Evolutionary conservation across 2,329 filamentous ascomycete species (phyloP).

Genomic region (Fusarium sp.): DNA sequence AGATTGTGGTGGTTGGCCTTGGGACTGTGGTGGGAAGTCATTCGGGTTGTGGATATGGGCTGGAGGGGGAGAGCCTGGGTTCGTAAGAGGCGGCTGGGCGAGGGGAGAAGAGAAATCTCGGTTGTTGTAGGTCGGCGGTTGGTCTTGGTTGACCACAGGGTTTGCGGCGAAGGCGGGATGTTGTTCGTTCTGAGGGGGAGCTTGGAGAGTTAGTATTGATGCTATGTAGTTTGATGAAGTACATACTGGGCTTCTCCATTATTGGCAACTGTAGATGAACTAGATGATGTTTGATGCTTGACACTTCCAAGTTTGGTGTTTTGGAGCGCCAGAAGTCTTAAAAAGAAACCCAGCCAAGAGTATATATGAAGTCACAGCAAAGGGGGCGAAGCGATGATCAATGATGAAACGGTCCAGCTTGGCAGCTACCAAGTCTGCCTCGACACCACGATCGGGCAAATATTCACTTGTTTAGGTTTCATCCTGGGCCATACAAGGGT

Average conservation of each 20-base stretch:
- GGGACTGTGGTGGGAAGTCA: neutral
- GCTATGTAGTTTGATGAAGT: neutral
- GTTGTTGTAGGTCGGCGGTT: slow-evolving; percentile 23
- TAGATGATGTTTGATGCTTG: neutral
- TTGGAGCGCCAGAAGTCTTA: neutral
- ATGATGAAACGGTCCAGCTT: neutral
- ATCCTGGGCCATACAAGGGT: neutral
- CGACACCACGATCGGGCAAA: neutral
- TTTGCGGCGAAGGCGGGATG: neutral
- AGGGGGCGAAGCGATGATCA: neutral
- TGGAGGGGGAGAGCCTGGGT: neutral
- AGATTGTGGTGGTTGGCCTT: neutral
- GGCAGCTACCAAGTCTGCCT: neutral
- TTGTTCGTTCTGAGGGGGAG: slow-evolving; percentile 14
- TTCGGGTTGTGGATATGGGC: neutral
- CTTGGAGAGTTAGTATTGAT: neutral
- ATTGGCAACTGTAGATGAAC: neutral
- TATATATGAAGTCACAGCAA: neutral
- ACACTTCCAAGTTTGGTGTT: neutral
- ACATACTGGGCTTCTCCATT: slow-evolving; percentile 40
- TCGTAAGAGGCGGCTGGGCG: slow-evolving; percentile 18
- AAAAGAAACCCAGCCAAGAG: neutral
- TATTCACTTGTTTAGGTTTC: neutral
- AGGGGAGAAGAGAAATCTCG: slow-evolving; percentile 19
- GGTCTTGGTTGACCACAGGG: neutral